Percentiles rank a stretch among this genome's conserved stretches.
Evolutionary conservation across 176 grass and related monocot genomes (phyloP).

Genomic region (Avena atlantica): DNA sequence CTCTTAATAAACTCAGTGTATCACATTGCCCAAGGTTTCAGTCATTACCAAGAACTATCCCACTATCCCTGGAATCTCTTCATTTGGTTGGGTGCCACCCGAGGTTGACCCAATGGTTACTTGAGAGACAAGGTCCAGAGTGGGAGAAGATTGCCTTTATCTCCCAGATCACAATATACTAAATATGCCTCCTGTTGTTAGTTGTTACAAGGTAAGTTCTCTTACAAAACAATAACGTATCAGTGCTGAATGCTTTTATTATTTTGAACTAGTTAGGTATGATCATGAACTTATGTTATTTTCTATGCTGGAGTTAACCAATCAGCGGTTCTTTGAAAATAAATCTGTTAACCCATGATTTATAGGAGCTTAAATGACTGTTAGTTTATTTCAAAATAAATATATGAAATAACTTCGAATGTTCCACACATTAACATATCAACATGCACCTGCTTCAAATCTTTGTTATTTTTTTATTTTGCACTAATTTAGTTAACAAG

Average conservation of each 20-base stretch:
- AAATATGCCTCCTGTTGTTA: background rate
- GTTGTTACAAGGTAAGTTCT: slow-evolving; percentile 23
- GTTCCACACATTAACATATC: background rate
- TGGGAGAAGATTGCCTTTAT: slow-evolving; percentile 43
- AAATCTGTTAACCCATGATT: background rate
- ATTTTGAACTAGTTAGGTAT: background rate
- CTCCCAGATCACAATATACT: slow-evolving; percentile 22
- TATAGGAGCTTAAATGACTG: background rate
- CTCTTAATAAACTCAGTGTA: slow-evolving; percentile 50
- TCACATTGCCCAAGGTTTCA: slow-evolving; percentile 39
- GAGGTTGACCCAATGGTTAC: slow-evolving; percentile 26
- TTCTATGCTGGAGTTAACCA: background rate
- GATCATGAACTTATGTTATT: slow-evolving; percentile 17
- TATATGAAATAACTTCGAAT: background rate
- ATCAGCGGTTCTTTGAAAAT: background rate
- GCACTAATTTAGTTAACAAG: slow-evolving; percentile 3
- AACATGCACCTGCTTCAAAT: background rate
- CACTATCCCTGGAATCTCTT: slow-evolving; percentile 41
- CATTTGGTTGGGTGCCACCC: slow-evolving; percentile 36
- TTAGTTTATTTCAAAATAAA: slow-evolving; percentile 1
- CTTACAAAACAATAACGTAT: background rate
- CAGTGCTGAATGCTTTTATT: background rate
- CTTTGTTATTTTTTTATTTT: background rate
- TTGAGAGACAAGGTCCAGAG: slow-evolving; percentile 39
- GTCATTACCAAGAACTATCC: slow-evolving; percentile 36